Percentiles rank a stretch among this genome's conserved stretches.
Evolutionary conservation across 108 stramenopile genomes (phyloP).

Genomic region (Conticribra guillardii): DNA sequence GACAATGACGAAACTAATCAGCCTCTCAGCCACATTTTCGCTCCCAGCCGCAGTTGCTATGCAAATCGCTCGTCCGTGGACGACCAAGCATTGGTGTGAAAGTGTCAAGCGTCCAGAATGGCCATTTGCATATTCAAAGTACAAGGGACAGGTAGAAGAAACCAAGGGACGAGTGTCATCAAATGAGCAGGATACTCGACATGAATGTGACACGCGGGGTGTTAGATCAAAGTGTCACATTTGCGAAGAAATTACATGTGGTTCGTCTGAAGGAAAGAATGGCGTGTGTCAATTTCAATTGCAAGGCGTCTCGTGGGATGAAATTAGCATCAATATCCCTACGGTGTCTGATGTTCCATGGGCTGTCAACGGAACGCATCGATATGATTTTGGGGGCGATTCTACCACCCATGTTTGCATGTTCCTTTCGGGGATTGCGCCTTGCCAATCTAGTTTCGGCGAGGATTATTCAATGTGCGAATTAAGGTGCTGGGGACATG

Average conservation of each 20-base stretch:
- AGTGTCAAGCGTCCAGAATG: slow-evolving; percentile 60
- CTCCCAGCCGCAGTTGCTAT: slow-evolving; percentile 26
- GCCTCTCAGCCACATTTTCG: background rate
- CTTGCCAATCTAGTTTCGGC: slow-evolving; percentile 47
- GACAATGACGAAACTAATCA: slow-evolving; percentile 4
- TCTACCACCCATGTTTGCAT: slow-evolving; percentile 75
- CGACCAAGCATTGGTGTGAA: slow-evolving; percentile 63
- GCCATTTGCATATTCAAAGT: slow-evolving; percentile 87
- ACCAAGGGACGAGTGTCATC: slow-evolving; percentile 70
- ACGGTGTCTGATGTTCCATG: slow-evolving; percentile 80
- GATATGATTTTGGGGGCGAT: slow-evolving; percentile 77
- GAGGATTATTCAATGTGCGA: slow-evolving; percentile 66
- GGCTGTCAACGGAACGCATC: slow-evolving; percentile 78
- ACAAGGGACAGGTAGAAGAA: slow-evolving; percentile 65
- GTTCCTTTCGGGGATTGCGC: slow-evolving; percentile 52
- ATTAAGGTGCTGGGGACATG: slow-evolving; percentile 78
- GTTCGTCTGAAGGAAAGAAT: slow-evolving; percentile 6
- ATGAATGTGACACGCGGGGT: slow-evolving; percentile 66
- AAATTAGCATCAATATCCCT: slow-evolving; percentile 68
- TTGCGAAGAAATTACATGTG: slow-evolving; percentile 82
- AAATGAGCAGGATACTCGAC: slow-evolving; percentile 77
- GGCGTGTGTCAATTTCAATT: slow-evolving; percentile 69
- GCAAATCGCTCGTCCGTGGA: slow-evolving; percentile 67
- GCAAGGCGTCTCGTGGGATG: slow-evolving; percentile 65
- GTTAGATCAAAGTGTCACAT: slow-evolving; percentile 78